These are phyloP conservation scores for Phaeolepiota aurea DNA, from an alignment of 768 basidiomycete genomes.

Conservation along the genomic window DNA sequence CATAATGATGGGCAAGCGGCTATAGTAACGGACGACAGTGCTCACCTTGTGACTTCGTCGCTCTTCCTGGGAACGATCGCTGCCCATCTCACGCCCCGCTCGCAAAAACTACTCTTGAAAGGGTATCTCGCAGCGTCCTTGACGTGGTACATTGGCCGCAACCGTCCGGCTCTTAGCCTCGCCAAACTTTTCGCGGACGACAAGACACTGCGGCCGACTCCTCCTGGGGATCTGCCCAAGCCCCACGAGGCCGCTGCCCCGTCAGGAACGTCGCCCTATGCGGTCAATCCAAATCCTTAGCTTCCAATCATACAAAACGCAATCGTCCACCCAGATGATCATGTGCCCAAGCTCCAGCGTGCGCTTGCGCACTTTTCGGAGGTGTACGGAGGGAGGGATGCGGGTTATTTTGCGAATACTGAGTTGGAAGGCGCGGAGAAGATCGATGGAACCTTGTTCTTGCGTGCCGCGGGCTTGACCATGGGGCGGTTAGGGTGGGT, in stretches of 20 bases:
- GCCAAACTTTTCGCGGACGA: constrained; percentile 32
- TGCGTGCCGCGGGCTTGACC: constrained; percentile 47
- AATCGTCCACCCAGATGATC: constrained; percentile 51
- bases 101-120: constrained; percentile 37
- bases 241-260: constrained; percentile 15
- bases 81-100: constrained; percentile 20
- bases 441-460: constrained; percentile 57
- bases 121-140: constrained; percentile 41
- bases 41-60: constrained; percentile 51
- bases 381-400: constrained; percentile 32
- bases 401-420: constrained; percentile 16
- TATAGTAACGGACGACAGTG: constrained; percentile 22
- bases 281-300: constrained; percentile 48
- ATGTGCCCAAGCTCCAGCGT: constrained; percentile 35
- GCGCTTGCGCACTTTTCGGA: constrained; percentile 37
- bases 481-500: constrained; percentile 30
- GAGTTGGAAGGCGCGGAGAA: constrained; percentile 43
- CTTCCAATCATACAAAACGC: constrained; percentile 42
- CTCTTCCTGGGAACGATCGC: constrained; percentile 41
- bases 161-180: constrained; percentile 40
- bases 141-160: constrained; percentile 44
- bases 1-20: neutral
- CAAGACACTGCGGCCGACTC: constrained; percentile 11
- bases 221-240: constrained; percentile 13
- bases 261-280: constrained; percentile 21